Percentiles rank a stretch among this genome's conserved stretches.
phyloP scores from a whole-genome alignment of 1,139 yeast species.

The Scheffersomyces parashehatae region DNA sequence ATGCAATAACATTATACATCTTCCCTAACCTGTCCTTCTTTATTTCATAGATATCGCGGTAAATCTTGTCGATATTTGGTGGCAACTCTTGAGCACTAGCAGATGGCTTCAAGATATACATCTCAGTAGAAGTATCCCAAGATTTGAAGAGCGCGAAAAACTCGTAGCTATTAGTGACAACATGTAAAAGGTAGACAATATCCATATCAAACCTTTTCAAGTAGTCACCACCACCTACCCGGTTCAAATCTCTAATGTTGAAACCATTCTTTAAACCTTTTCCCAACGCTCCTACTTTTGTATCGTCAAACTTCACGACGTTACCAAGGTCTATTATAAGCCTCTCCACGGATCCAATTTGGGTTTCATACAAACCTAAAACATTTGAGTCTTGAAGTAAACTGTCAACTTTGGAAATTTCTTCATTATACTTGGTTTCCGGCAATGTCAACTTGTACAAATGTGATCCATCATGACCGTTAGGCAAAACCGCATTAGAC shows the following conservation, averaged over 20 bases:
- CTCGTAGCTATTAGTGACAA: conserved; percentile 76
- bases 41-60: conserved; percentile 49
- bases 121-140: conserved; percentile 52
- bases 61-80: conserved; percentile 50
- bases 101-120: conserved; percentile 72
- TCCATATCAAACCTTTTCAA: conserved; percentile 57
- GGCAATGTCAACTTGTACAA: conserved; percentile 69
- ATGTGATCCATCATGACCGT: conserved; percentile 59
- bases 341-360: conserved; percentile 66
- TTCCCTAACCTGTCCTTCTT: conserved; percentile 50
- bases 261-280: conserved; percentile 86
- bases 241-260: conserved; percentile 56
- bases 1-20: conserved; percentile 48
- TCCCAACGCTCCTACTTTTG: conserved; percentile 81
- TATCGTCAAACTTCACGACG: conserved; percentile 65
- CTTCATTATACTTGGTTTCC: conserved; percentile 59
- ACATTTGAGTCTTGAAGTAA: conserved; percentile 64
- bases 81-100: conserved; percentile 65
- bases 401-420: conserved; percentile 59
- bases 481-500: conserved; percentile 65
- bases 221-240: conserved; percentile 50
- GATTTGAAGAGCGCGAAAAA: conserved; percentile 69
- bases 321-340: conserved; percentile 80
- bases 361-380: conserved; percentile 76
- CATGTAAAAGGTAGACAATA: conserved; percentile 68